These are phyloP conservation scores for Linum usitatissimum DNA, from an alignment of 345 rosid species.

Conservation along the genomic window DNA sequence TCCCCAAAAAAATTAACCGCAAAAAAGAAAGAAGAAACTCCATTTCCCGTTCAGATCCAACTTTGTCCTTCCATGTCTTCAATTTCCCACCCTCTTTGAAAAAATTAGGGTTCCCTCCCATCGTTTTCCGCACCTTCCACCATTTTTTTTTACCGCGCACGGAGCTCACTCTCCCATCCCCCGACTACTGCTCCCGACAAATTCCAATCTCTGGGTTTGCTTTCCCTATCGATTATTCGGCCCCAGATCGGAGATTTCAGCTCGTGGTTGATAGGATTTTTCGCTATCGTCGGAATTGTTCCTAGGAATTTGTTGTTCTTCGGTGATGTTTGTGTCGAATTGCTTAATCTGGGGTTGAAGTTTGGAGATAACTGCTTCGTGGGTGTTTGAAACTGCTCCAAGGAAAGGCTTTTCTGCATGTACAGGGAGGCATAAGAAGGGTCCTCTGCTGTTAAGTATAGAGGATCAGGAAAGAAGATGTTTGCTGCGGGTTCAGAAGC, in stretches of 20 bases:
- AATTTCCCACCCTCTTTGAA: not conserved
- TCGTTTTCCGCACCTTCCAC: not conserved
- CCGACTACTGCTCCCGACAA: slow-evolving; percentile 5
- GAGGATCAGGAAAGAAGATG: slow-evolving; percentile 41
- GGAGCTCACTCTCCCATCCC: not conserved
- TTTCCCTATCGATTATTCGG: slow-evolving; percentile 13
- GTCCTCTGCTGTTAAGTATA: slow-evolving; percentile 44
- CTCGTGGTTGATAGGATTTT: slow-evolving; percentile 23
- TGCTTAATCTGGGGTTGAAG: not conserved
- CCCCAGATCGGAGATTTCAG: not conserved
- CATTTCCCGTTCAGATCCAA: not conserved
- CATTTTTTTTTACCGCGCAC: not conserved
- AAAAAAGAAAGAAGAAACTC: not conserved
- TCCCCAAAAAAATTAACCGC: slow-evolving; percentile 5
- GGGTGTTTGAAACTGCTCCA: not conserved
- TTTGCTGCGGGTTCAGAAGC: slow-evolving; percentile 42
- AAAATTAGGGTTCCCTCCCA: not conserved
- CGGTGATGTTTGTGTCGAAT: not conserved
- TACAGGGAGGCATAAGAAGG: slow-evolving; percentile 36
- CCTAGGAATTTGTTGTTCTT: slow-evolving; percentile 1
- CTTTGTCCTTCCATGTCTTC: not conserved
- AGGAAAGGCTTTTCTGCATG: slow-evolving; percentile 31
- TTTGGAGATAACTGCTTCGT: not conserved
- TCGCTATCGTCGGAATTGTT: slow-evolving; percentile 17
- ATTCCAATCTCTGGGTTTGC: slow-evolving; percentile 9